phyloP scores from a whole-genome alignment of 768 basidiomycete species.

The Tricholoma furcatifolium region DNA sequence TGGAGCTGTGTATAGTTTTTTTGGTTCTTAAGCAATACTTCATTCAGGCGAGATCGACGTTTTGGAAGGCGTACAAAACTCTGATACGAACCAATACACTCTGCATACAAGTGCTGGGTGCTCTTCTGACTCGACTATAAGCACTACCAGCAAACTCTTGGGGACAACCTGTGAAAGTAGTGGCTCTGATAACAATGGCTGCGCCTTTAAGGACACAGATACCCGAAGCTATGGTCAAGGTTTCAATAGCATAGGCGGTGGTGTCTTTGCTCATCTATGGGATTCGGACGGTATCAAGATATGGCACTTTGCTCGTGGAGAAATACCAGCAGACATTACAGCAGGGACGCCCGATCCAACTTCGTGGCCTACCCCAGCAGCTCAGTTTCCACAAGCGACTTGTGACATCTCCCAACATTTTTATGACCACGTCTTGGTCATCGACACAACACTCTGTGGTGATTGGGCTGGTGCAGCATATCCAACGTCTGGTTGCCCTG shows the following conservation, averaged over 20 bases:
- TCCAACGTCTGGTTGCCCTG: slow-evolving; percentile 35
- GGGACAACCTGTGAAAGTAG: slow-evolving; percentile 40
- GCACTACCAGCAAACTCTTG: slow-evolving; percentile 24
- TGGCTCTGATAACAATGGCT: slow-evolving; percentile 42
- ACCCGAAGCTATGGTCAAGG: slow-evolving; percentile 36
- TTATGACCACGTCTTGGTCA: slow-evolving; percentile 44
- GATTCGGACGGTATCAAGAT: slow-evolving; percentile 48
- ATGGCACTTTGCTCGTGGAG: slow-evolving; percentile 50
- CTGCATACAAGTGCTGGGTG: slow-evolving; percentile 55
- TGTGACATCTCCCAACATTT: slow-evolving; percentile 52
- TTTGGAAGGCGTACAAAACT: slow-evolving; percentile 68
- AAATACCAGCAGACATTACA: slow-evolving; percentile 52
- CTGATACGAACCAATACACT: slow-evolving; percentile 59
- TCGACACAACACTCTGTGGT: slow-evolving; percentile 49
- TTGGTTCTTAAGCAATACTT: not conserved
- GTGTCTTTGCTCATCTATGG: slow-evolving; percentile 56
- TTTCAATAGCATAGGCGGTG: slow-evolving; percentile 46
- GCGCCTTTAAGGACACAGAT: slow-evolving; percentile 44
- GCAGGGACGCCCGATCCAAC: slow-evolving; percentile 41
- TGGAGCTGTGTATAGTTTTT: not conserved
- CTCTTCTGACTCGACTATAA: slow-evolving; percentile 24
- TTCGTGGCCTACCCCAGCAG: slow-evolving; percentile 51
- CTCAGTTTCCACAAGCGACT: slow-evolving; percentile 42
- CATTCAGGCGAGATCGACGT: slow-evolving; percentile 62
- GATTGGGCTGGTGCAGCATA: slow-evolving; percentile 43